Conservation (phyloP, 202 grass and related monocot species). For the Schoenoplectus triqueter region DNA sequence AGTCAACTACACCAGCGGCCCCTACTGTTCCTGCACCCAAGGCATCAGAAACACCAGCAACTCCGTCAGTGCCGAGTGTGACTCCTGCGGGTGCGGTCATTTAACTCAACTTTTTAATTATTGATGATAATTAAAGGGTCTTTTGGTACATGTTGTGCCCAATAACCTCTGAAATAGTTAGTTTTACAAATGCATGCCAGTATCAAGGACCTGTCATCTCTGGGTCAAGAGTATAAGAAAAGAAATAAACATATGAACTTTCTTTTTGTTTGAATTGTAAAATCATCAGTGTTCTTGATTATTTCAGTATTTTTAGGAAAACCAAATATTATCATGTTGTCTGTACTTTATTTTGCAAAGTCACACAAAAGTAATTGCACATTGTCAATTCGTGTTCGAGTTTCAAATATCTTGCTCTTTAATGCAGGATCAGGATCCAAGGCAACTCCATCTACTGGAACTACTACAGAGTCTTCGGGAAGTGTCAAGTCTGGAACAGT, state of each 20-base stretch:
- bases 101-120: not conserved
- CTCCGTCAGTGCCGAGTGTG: constrained; percentile 37
- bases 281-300: not conserved
- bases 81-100: constrained; percentile 18
- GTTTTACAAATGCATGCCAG: not conserved
- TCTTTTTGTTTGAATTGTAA: not conserved
- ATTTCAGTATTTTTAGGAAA: not conserved
- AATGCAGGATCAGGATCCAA: constrained; percentile 54
- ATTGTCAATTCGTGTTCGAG: not conserved
- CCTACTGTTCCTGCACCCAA: constrained; percentile 20
- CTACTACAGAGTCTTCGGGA: constrained; percentile 23
- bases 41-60: constrained; percentile 35
- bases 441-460: constrained; percentile 43
- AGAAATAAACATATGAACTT: not conserved
- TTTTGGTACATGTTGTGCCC: not conserved
- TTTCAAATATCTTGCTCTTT: not conserved
- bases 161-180: not conserved
- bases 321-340: not conserved
- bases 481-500: not conserved
- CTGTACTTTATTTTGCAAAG: constrained; percentile 17
- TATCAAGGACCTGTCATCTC: not conserved
- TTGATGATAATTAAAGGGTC: not conserved
- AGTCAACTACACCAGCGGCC: constrained; percentile 6
- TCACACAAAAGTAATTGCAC: constrained; percentile 2
- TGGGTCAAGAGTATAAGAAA: not conserved